These are phyloP conservation scores for Eurotiales sp. DNA, from an alignment of 2,329 filamentous ascomycete species.

Conservation along the genomic window DNA sequence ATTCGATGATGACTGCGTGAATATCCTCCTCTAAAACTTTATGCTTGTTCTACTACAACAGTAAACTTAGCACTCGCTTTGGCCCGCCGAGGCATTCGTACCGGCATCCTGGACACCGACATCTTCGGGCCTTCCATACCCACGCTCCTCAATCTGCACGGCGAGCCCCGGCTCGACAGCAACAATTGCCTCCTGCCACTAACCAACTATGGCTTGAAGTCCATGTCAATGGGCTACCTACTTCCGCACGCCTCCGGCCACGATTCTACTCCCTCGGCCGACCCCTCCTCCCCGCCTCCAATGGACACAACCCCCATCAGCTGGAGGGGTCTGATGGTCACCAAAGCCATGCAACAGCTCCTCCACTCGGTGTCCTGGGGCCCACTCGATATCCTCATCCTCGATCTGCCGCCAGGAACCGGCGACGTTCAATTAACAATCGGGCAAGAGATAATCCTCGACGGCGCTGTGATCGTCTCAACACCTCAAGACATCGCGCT, in stretches of 20 bases:
- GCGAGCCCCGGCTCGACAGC: constrained; percentile 70
- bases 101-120: constrained; percentile 89
- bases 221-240: constrained; percentile 98
- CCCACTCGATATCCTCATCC: constrained; percentile 77
- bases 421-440: constrained; percentile 97
- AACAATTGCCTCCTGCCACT: constrained; percentile 76
- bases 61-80: constrained; percentile 83
- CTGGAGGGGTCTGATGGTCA: constrained; percentile 95
- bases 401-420: constrained; percentile 90
- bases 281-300: constrained; percentile 26
- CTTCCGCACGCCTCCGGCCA: constrained; percentile 50
- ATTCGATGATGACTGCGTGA: neutral
- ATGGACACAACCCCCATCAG: constrained; percentile 69
- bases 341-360: constrained; percentile 93
- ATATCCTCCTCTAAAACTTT: no score
- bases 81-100: constrained; percentile 72
- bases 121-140: constrained; percentile 96
- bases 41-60: constrained; percentile 19
- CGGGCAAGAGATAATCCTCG: constrained; percentile 85
- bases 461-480: constrained; percentile 79
- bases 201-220: constrained; percentile 92
- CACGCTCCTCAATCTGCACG: constrained; percentile 76
- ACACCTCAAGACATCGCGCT: constrained; percentile 92
- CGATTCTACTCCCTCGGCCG: constrained; percentile 45
- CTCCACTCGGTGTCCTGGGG: constrained; percentile 95